A percentile compares a stretch with the other conserved stretches of the same genome.
These are phyloP conservation scores for Panicum miliaceum DNA, from an alignment of 176 grass and related monocot genomes.

Conservation along the genomic window DNA sequence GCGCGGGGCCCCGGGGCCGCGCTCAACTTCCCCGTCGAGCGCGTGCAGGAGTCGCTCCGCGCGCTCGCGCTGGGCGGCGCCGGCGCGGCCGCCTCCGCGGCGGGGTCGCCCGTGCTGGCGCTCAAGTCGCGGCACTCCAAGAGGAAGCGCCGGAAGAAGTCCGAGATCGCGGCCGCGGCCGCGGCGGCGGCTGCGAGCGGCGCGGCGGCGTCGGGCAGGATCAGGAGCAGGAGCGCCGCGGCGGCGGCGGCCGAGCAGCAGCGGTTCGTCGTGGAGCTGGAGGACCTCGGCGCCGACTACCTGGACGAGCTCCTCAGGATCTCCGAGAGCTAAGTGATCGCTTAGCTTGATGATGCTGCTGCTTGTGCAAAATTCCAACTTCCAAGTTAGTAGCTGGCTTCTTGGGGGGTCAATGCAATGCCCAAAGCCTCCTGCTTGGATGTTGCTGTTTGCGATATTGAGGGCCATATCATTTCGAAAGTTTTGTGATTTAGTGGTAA, in stretches of 20 bases:
- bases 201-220: not conserved
- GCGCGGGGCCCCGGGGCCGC: conserved; percentile 3
- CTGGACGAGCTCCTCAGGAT: conserved; percentile 40
- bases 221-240: not conserved
- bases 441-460: not conserved
- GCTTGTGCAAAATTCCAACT: no score
- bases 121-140: conserved; percentile 43
- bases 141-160: conserved; percentile 30
- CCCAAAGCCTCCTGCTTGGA: not conserved
- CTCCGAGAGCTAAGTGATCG: conserved; percentile 17
- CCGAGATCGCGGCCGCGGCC: not conserved
- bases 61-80: not conserved
- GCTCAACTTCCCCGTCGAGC: conserved; percentile 44
- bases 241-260: not conserved
- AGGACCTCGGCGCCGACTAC: conserved; percentile 29
- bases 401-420: not conserved
- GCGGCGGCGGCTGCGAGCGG: not conserved
- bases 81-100: not conserved
- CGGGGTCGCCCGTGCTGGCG: conserved; percentile 26
- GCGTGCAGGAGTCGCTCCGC: conserved; percentile 36
- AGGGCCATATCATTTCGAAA: no score
- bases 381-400: not conserved
- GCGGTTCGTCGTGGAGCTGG: conserved; percentile 38
- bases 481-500: conserved; percentile 1
- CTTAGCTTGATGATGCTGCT: not conserved